Percentiles rank a stretch among this genome's conserved stretches.
phyloP scores from a whole-genome alignment of 306 rosid species.

The Astragalus glycyphyllos region DNA sequence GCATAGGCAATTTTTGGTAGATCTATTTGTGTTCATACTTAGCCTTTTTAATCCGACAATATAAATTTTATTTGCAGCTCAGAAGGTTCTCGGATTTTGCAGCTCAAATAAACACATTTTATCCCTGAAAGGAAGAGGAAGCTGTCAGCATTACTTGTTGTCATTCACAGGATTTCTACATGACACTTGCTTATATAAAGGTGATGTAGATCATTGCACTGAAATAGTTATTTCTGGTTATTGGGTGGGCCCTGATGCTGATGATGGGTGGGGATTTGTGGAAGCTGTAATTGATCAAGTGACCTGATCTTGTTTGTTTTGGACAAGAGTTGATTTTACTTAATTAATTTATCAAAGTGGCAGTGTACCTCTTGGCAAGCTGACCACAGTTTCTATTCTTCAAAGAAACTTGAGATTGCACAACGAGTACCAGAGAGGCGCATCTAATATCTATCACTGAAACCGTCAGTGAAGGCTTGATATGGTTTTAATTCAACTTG shows the following conservation, averaged over 20 bases:
- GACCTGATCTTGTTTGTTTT: conserved; percentile 42
- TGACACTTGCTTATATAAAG: conserved; percentile 43
- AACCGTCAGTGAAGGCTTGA: conserved; percentile 1
- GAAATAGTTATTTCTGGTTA: conserved; percentile 69
- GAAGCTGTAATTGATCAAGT: conserved; percentile 73
- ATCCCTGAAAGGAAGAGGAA: conserved; percentile 45
- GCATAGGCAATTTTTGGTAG: not conserved
- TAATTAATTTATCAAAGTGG: conserved; percentile 17
- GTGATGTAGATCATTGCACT: conserved; percentile 50
- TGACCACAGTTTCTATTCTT: conserved; percentile 4
- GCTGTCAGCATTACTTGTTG: conserved; percentile 39
- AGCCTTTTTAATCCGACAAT: conserved; percentile 34
- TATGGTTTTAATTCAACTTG: not conserved
- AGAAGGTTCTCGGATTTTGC: conserved; percentile 47
- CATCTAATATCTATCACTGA: not conserved
- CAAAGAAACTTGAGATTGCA: conserved; percentile 13
- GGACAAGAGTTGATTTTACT: conserved; percentile 41
- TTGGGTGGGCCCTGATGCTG: conserved; percentile 95
- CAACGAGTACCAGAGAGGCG: conserved; percentile 1
- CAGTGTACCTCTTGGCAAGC: conserved; percentile 19
- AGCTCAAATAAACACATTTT: conserved; percentile 37
- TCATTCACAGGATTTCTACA: conserved; percentile 43
- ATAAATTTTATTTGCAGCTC: conserved; percentile 66
- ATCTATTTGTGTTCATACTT: conserved; percentile 17
- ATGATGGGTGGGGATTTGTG: conserved; percentile 91